Evolutionary conservation across 23 red algal genomes (phyloP).

Genomic region (Gracilaria domingensis): DNA sequence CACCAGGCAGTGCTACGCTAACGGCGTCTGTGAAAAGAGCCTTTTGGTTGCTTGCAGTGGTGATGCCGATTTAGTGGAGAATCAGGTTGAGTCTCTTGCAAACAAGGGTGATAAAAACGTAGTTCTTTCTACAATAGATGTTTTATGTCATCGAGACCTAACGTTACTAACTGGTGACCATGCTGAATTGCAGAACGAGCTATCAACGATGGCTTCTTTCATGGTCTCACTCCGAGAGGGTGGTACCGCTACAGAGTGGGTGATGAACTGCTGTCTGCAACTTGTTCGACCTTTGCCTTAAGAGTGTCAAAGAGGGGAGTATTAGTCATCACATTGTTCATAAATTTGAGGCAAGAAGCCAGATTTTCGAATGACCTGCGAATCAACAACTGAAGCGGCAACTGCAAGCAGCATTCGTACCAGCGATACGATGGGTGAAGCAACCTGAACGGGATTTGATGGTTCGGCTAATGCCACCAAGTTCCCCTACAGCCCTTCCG

Average conservation of each 20-base stretch:
- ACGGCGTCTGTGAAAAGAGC: constrained; percentile 22
- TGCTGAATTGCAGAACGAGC: not conserved
- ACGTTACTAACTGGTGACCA: not conserved
- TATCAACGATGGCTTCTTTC: constrained; percentile 41
- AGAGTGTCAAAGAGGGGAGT: constrained; percentile 9
- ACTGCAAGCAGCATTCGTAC: constrained; percentile 18
- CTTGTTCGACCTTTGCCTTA: constrained; percentile 42
- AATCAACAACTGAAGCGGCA: constrained; percentile 8
- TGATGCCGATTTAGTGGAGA: not conserved
- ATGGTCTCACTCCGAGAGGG: constrained; percentile 27
- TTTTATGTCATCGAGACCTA: too few species aligned
- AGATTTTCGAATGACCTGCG: too few species aligned
- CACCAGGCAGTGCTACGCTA: not conserved
- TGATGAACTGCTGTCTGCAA: too few species aligned
- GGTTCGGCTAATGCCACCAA: too few species aligned
- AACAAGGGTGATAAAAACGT: too few species aligned
- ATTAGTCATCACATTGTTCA: not conserved
- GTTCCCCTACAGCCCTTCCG: too few species aligned
- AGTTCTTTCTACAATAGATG: too few species aligned
- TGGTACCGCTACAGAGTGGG: constrained; percentile 48
- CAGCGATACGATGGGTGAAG: constrained; percentile 47
- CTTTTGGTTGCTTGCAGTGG: constrained; percentile 14
- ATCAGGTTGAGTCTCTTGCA: too few species aligned
- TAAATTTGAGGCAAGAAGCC: constrained; percentile 1
- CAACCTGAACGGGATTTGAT: too few species aligned